Base-by-base conservation (phyloP, 1,139 yeast species). In the Pichia sp. region DNA sequence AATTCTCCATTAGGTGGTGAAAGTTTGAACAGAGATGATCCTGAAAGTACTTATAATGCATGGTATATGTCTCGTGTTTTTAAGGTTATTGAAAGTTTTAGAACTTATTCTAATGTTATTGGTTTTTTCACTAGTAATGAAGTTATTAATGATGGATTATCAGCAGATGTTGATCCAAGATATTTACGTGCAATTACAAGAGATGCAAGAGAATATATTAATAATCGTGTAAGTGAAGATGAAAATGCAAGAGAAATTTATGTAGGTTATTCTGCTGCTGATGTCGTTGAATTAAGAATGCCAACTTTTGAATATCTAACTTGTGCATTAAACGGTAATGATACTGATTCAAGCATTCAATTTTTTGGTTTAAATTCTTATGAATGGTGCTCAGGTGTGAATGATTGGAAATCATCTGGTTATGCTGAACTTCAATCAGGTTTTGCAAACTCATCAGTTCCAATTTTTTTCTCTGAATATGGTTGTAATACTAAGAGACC, bases 121-220 rank as follows among this genome's bases (percentile, higher is more conserved):
- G 97, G 96, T n/a, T 87, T 87, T 70, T 82, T 90, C 61, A 80
- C 95, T 38, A 97, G 97, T 59, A 90, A 90, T 63, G 97, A 90
- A 70, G 84, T 90, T 49, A 82, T 92, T 59, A 89, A 90, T 64
- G 90, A 89, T 55, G 81, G 73, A 41, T 70, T 75, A 25, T 78
- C 94, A 32, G 96, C 97, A 3, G 52, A 57, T 4, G 65, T 63
- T 10, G 74, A 78, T 39, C 86, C 87, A 35, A 74, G 70, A 42
- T 90, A 84, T 61, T 78, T 90, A 51, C 82, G 94, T 65, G 97
- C 97, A 38, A 87, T 94, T 31, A 82, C 87, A 57, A 82, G 97
- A 65, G 97, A 90, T 64, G 82, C 85, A 73, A 89, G 87, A 67
- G 78, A 79, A 55, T 89, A 90, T 64, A 87, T 90, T 51, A 67